Evolutionary conservation across 192 early-diverging fungal species (phyloP), one percentile per base, ranked within the genome.

Genomic region (Coemansia sp.): DNA sequence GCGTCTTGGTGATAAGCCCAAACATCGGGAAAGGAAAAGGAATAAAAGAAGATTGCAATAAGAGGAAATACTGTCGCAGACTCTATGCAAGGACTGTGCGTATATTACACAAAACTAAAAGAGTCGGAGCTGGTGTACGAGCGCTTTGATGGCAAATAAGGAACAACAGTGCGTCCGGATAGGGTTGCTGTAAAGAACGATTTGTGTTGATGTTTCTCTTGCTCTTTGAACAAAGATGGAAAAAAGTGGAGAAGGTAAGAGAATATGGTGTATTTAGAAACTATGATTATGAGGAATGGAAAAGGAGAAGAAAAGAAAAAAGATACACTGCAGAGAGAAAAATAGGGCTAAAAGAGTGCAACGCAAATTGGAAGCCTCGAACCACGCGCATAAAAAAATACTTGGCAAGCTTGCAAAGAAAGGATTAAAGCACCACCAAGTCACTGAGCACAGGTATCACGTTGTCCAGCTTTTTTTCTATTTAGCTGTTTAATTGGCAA

Each of bases 1-100:
- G 38, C 59, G 67, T 56, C 56, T 68, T 78, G 55, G 81, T 78
- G 33, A 68, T 72, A 54, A 78, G 70, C 32, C 81, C 70, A 70
- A 78, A 78, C 75, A 78, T 83, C 32, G 22, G 22, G 22, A 41
- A 65, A 61, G 36, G 32, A 14, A 61, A 66, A 51, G 51, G 60
- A 18, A 17, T 52, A 11, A 41, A 11, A 2, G 9, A 41, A 41
- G 39, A 41, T 5, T 11, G 22, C 45, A 37, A 15, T 34, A 58
- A 64, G 58, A 35, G 61, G 62, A 1, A 48, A 15, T 3, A 48
- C 1, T 48, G 14, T 15, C 45, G 45, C 12, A 1, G 22, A 28
- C 22, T 28, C 22, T 28, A 28, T 28, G 22, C 22, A 28, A 28
- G 22, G 22, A 28, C 22, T 28, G 22, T 28, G 22, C 22, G 22